These are phyloP conservation scores for Candida tallmaniae DNA, from an alignment of 805 yeast genomes.

Conservation along the genomic window DNA sequence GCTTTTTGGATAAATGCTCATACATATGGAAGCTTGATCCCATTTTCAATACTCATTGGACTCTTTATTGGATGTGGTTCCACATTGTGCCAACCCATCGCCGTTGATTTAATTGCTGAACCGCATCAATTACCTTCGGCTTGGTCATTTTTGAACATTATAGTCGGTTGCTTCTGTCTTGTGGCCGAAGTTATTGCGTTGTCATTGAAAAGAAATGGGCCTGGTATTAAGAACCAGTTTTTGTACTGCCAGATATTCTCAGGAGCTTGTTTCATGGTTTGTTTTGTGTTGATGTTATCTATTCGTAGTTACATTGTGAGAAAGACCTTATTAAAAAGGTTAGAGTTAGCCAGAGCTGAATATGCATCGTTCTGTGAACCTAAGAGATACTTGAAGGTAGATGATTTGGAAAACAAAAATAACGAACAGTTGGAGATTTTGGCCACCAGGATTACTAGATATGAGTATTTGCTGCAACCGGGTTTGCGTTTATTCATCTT, in stretches of 20 bases:
- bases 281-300: constrained; percentile 38
- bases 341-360: constrained; percentile 14
- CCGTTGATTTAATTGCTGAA: constrained; percentile 19
- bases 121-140: constrained; percentile 27
- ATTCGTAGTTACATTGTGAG: constrained; percentile 51
- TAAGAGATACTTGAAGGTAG: constrained; percentile 3
- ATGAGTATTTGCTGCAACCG: constrained; percentile 12
- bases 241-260: constrained; percentile 55
- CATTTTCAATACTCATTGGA: constrained; percentile 27
- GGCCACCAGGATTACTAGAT: constrained; percentile 14
- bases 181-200: constrained; percentile 55
- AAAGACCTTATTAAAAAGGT: constrained; percentile 23
- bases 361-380: not conserved
- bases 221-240: constrained; percentile 39
- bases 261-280: constrained; percentile 44
- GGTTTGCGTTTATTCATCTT: constrained; percentile 9
- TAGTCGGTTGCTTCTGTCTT: constrained; percentile 29
- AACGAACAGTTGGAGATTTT: not conserved
- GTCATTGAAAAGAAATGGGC: constrained; percentile 23
- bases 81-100: constrained; percentile 20
- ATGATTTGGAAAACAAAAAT: constrained; percentile 1
- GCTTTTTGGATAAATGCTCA: constrained; percentile 39
- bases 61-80: constrained; percentile 27
- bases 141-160: constrained; percentile 37
- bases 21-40: constrained; percentile 26